Conservation (phyloP, 2,329 filamentous ascomycete species). For the Calonectria pseudoturangicola region DNA sequence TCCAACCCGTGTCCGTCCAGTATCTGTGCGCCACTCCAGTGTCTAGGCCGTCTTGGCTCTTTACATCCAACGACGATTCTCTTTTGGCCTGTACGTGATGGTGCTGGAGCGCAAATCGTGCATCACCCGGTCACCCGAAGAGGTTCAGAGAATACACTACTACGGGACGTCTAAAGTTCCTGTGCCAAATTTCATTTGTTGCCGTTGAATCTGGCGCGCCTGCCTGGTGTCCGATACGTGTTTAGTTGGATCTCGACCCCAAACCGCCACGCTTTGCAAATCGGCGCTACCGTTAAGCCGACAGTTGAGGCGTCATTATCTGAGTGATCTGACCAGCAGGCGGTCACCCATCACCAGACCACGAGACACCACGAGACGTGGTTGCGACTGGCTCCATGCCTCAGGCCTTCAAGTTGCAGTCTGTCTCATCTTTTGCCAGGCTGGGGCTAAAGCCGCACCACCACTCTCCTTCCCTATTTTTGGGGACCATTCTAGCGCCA, state of each 20-base stretch:
- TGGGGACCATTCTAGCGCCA: slow-evolving; percentile 42
- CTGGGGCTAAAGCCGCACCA: slow-evolving; percentile 50
- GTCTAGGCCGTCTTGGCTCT: neutral
- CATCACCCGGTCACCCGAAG: slow-evolving; percentile 35
- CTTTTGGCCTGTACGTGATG: slow-evolving; percentile 24
- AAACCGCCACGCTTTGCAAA: slow-evolving; percentile 47
- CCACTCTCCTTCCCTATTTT: slow-evolving; percentile 43
- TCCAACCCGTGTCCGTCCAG: slow-evolving; percentile 4
- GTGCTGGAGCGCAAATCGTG: slow-evolving; percentile 38
- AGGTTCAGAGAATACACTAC: slow-evolving; percentile 25
- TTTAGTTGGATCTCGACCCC: slow-evolving; percentile 45
- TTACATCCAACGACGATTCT: slow-evolving; percentile 31
- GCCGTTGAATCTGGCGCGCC: slow-evolving; percentile 39
- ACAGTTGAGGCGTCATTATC: slow-evolving; percentile 49
- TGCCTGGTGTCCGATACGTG: slow-evolving; percentile 44
- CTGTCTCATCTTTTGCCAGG: slow-evolving; percentile 38
- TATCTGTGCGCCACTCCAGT: slow-evolving; percentile 11
- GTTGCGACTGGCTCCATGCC: slow-evolving; percentile 47
- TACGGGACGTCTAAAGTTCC: slow-evolving; percentile 26
- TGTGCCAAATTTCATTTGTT: slow-evolving; percentile 39
- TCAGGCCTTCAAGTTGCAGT: slow-evolving; percentile 31
- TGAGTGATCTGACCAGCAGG: slow-evolving; percentile 40
- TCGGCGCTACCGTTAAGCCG: slow-evolving; percentile 45
- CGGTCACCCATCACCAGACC: slow-evolving; percentile 20
- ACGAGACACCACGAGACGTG: slow-evolving; percentile 51